Evolutionary conservation across 116 monocot species (phyloP), one percentile per base, ranked within the genome.

Genomic region (Posidonia oceanica): DNA sequence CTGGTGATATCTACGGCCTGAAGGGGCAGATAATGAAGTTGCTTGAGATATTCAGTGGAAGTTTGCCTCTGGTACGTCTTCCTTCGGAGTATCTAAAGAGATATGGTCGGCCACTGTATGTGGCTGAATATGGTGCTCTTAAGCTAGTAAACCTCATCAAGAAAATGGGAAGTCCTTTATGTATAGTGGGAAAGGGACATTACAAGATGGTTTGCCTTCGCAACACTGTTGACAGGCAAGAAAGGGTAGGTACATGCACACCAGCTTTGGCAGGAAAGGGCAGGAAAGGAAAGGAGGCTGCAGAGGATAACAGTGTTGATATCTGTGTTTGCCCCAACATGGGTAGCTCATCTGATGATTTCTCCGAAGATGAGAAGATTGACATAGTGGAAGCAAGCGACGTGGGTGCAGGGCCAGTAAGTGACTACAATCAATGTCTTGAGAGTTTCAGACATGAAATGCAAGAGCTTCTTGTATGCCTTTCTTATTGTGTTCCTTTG

Each of bases 391-490:
- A 78, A 17, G 91, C 83, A 54, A 73, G 67, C 67, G 80, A 67
- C 66, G 66, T 55, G 41, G 66, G 71, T 72, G 57, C 36, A 68
- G 23, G 65, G 22, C 60, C 48, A 55, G 71, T 74, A 55, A 78
- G 74, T 7, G 58, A 54, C 61, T 39, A 38, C 69, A 59, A 3
- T 61, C 75, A 63, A 7, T 67, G 59, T 13, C 59, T 86, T 36
- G 83, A 82, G 29, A 71, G 36, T 23, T 79, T 97, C 72, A 86
- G 64, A 64, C 74, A 59, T 67, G 96, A 97, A 74, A 63, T 89
- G 23, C 88, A 91, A 72, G 96, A 97, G 71, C 81, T 97, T 64
- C 80, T 91, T 10, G 92, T 97, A 14, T 97, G 96, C 63, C 89
- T 85, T 68, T 85, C 83, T n/a, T 75, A 82, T 63, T 86, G 87